These are phyloP conservation scores for Funneliformis geosporum DNA, from an alignment of 192 early-diverging fungal species.

Conservation along the genomic window DNA sequence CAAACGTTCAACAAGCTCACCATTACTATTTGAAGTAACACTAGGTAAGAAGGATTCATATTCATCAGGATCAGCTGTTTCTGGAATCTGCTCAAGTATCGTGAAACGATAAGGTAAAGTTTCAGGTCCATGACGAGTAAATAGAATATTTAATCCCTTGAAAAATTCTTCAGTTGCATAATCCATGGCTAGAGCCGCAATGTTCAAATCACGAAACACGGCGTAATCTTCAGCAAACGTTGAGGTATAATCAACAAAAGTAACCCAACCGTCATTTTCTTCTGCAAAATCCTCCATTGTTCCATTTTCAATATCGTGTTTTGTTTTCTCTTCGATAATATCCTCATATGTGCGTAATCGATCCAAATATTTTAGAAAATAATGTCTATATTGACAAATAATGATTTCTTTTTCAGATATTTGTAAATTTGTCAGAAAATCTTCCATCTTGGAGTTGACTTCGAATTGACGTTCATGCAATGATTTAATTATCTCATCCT, in stretches of 20 bases:
- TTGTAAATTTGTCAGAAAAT: slow-evolving; percentile 15
- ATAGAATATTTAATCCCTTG: slow-evolving; percentile 58
- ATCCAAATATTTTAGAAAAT: slow-evolving; percentile 62
- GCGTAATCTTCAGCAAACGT: slow-evolving; percentile 52
- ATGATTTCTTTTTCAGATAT: slow-evolving; percentile 40
- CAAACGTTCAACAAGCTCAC: slow-evolving; percentile 37
- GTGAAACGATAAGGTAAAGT: slow-evolving; percentile 60
- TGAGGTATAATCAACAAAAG: slow-evolving; percentile 26
- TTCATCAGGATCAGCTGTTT: slow-evolving; percentile 50
- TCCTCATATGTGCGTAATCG: slow-evolving; percentile 62
- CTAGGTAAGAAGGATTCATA: slow-evolving; percentile 47
- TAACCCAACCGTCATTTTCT: not conserved
- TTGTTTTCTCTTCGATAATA: slow-evolving; percentile 41
- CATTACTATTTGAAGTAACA: slow-evolving; percentile 26
- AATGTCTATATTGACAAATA: slow-evolving; percentile 53
- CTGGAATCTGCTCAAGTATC: slow-evolving; percentile 61
- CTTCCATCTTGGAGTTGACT: not conserved
- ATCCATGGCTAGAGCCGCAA: slow-evolving; percentile 56
- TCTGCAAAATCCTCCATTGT: slow-evolving; percentile 6
- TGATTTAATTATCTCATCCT: slow-evolving; percentile 35
- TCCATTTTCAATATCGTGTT: not conserved
- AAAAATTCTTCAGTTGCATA: slow-evolving; percentile 61
- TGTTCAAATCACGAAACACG: slow-evolving; percentile 63
- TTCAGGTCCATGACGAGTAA: slow-evolving; percentile 62
- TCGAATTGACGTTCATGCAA: slow-evolving; percentile 24